Conservation (phyloP, 2,329 filamentous ascomycete genomes). For the Akanthomyces uredinophilus region DNA sequence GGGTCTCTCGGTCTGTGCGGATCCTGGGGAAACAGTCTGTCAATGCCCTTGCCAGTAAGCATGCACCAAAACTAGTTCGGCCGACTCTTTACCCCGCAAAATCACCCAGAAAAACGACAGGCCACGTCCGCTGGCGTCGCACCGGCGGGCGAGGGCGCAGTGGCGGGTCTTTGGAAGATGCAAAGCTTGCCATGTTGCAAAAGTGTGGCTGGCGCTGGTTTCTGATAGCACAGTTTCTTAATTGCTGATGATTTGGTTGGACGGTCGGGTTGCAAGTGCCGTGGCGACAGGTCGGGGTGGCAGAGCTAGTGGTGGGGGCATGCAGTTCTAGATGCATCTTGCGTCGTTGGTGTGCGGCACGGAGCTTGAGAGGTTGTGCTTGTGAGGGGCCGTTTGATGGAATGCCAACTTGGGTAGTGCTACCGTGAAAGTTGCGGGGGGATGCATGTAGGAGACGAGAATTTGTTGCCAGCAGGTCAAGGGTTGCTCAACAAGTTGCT, state of each 20-base stretch:
- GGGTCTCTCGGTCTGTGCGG: conserved; percentile 1
- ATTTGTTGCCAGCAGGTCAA: not conserved
- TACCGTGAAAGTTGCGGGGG: not conserved
- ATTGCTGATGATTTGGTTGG: not conserved
- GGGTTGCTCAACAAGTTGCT: not conserved
- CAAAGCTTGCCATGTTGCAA: not conserved
- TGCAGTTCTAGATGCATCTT: conserved; percentile 14
- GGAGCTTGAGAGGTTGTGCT: not conserved
- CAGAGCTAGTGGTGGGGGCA: not conserved
- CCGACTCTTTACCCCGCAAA: conserved; percentile 3
- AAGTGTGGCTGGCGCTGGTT: not conserved
- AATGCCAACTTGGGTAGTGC: not conserved
- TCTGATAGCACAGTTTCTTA: not conserved
- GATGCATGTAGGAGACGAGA: not conserved
- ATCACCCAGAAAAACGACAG: not conserved
- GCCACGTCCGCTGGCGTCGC: not conserved
- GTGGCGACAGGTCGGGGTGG: not conserved
- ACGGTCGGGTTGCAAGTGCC: conserved; percentile 1
- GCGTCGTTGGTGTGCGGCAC: conserved; percentile 5
- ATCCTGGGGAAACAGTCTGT: not conserved
- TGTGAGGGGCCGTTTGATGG: not conserved
- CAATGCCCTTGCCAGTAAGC: not conserved
- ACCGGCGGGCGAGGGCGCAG: not conserved
- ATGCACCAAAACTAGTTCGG: not conserved
- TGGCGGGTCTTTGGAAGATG: not conserved